Conservation (phyloP, 129 eudicot genomes). For the Lactuca saligna region DNA sequence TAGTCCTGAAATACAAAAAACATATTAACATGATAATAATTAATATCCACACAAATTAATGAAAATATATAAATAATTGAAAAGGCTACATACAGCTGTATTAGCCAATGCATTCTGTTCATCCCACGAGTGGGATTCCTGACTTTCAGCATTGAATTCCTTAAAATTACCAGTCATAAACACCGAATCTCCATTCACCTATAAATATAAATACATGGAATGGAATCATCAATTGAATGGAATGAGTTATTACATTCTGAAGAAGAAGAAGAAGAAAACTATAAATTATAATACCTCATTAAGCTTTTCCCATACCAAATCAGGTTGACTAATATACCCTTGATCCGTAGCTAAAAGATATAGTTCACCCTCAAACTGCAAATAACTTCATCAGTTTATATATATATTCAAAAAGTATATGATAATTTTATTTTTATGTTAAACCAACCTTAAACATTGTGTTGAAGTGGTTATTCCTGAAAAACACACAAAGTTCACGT, state of each 20-base stretch:
- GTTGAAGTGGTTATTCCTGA: conserved; percentile 96
- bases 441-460: conserved; percentile 93
- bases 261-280: neutral
- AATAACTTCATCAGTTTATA: conserved; percentile 22
- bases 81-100: conserved; percentile 68
- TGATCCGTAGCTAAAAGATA: conserved; percentile 91
- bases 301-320: conserved; percentile 92
- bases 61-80: neutral
- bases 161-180: conserved; percentile 78
- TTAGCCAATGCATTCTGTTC: conserved; percentile 62
- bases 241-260: too few species aligned
- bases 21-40: neutral
- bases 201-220: conserved; percentile 1
- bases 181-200: conserved; percentile 91
- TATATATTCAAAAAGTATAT: conserved; percentile 9
- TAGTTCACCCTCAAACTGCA: conserved; percentile 78
- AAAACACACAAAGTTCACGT: conserved; percentile 87
- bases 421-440: neutral
- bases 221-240: too few species aligned
- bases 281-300: conserved; percentile 56
- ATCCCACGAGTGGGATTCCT: conserved; percentile 63
- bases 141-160: conserved; percentile 78
- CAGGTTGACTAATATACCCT: conserved; percentile 89
- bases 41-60: conserved; percentile 13
- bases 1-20: conserved; percentile 56